Evolutionary conservation across 2,329 filamentous ascomycete species (phyloP), one percentile per base, ranked within the genome.

Genomic region (Fusarium caatingaense): DNA sequence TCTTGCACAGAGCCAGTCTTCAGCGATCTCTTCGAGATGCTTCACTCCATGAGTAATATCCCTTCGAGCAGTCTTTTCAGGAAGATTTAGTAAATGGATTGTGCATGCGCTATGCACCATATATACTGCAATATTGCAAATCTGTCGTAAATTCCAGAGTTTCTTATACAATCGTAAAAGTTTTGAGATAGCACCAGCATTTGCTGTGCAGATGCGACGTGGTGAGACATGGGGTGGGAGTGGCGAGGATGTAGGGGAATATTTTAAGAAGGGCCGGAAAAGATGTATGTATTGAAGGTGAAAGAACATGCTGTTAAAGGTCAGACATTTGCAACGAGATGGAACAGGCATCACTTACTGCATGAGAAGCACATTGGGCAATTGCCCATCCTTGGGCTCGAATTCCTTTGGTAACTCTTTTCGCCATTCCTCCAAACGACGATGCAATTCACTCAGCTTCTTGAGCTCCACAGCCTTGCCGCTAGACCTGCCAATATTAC

Each of bases 71-170:
- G 93, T 96, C 81, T 96, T 97, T 73, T 98, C 94, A 0, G 94
- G 94, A 2, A 98, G 84, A 72, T 98, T 98, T 37, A 99, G 88
- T 21, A 99, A 83, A 75, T 98, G 96, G 41, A 98, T 97, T 0
- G 94, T 98, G 77, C 94, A 97, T 30, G 96, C 94, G 7, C 93
- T 96, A 78, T 98, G 95, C 0, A 92, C 87, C 81, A 98, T 98
- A 79, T 99, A 99, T 1, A 98, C 94, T 5, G 92, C 94, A 74
- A 98, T 93, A 76, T 98, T 98, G 81, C 93, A 97, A 34, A 99
- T 97, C 78, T 98, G 95, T 7, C 93, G 90, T 15, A 98, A 82
- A 12, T 95, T 93, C 79, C 97, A 97, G 2, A 91, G 91, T 72
- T 95, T 93, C 79, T 97, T 98, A 81, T 98, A 99, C 3, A 98